Evolutionary conservation across 306 rosid species (phyloP).

Genomic region (Boehmeria nivea): DNA sequence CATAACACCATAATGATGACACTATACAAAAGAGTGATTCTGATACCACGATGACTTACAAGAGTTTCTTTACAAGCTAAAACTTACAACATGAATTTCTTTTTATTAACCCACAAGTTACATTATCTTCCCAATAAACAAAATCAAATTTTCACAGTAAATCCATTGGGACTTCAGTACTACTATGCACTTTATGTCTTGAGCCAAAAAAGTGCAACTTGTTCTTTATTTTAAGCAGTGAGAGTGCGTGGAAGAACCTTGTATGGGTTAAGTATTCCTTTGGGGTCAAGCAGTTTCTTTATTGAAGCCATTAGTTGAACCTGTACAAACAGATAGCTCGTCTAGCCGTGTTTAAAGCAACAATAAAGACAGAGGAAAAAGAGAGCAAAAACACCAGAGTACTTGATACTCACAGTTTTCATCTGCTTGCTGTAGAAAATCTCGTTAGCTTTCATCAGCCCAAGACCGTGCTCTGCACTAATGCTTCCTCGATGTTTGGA

Average conservation of each 20-base stretch:
- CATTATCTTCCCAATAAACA: conserved; percentile 2
- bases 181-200: too few relatives aligned
- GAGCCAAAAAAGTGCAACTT: too few relatives aligned
- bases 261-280: conserved; percentile 86
- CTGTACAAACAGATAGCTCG: conserved; percentile 36
- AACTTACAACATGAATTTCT: too few relatives aligned
- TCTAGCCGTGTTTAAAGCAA: conserved; percentile 11
- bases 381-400: neutral
- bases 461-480: conserved; percentile 92
- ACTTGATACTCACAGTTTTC: conserved; percentile 49
- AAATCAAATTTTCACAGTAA: neutral
- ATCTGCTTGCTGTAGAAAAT: conserved; percentile 76
- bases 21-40: too few relatives aligned
- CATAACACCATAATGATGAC: too few relatives aligned
- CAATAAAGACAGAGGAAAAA: neutral
- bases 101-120: neutral
- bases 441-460: conserved; percentile 85
- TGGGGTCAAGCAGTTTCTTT: conserved; percentile 84
- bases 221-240: conserved; percentile 17
- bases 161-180: too few relatives aligned
- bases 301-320: conserved; percentile 78
- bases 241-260: conserved; percentile 75
- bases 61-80: too few relatives aligned
- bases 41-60: too few relatives aligned
- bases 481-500: conserved; percentile 78